A percentile compares a stretch with the other conserved stretches of the same genome.
phyloP scores from a whole-genome alignment of 176 grass and related monocot species.

The Alopecurus myosuroides region DNA sequence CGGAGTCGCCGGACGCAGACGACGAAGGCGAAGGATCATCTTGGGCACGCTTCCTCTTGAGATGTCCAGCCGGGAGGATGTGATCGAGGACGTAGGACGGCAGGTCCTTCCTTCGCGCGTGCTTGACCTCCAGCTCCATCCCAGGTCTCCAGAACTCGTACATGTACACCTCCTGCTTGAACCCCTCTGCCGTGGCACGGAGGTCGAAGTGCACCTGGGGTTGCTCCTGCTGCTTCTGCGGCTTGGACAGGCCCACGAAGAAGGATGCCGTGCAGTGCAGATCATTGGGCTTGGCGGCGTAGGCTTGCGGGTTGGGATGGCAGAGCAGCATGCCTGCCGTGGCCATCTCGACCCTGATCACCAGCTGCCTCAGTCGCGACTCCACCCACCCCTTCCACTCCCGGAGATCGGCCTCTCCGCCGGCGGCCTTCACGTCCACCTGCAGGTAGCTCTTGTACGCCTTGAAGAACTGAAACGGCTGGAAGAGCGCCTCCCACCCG shows the following conservation, averaged over 20 bases:
- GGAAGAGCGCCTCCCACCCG: constrained; percentile 55
- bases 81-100: constrained; percentile 51
- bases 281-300: constrained; percentile 35
- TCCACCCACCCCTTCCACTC: constrained; percentile 93
- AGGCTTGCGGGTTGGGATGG: constrained; percentile 59
- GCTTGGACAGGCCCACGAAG: constrained; percentile 66
- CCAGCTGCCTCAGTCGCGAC: constrained; percentile 69
- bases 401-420: constrained; percentile 46
- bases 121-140: constrained; percentile 57
- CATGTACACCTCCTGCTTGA: constrained; percentile 51
- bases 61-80: neutral
- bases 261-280: constrained; percentile 45
- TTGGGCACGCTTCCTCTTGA: constrained; percentile 30
- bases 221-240: neutral
- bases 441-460: constrained; percentile 79
- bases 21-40: neutral
- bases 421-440: constrained; percentile 49
- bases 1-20: neutral
- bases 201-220: constrained; percentile 62
- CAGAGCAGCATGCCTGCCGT: constrained; percentile 59
- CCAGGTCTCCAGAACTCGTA: constrained; percentile 71
- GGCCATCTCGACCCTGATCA: constrained; percentile 67
- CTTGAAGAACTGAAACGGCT: constrained; percentile 60
- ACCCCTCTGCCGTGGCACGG: constrained; percentile 57
- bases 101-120: constrained; percentile 63